A percentile compares a stretch with the other conserved stretches of the same genome.
Conservation (phyloP, 495 filamentous ascomycete species). For the Lophiotrema nucula region DNA sequence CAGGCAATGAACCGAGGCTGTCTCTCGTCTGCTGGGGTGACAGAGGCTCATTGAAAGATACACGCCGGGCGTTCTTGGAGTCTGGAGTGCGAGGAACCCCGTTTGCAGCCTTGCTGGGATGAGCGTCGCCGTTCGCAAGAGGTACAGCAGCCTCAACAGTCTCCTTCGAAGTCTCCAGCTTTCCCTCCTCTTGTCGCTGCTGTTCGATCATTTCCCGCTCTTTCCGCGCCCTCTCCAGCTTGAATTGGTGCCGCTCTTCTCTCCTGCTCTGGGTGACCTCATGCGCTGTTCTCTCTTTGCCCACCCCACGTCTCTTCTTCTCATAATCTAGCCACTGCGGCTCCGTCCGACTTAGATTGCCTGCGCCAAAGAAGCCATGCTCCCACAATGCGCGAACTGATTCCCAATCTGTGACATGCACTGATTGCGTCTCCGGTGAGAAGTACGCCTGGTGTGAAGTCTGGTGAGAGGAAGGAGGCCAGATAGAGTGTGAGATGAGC, state of each 20-base stretch:
- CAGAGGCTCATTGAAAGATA: neutral
- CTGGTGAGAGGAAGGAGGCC: conserved; percentile 64
- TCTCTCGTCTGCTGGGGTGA: neutral
- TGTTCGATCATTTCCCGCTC: conserved; percentile 77
- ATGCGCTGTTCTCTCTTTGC: conserved; percentile 67
- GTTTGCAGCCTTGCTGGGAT: too few relatives aligned
- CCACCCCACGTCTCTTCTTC: conserved; percentile 64
- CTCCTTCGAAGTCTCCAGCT: conserved; percentile 10
- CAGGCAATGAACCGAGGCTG: neutral
- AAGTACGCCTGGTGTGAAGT: conserved; percentile 69
- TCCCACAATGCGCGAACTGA: conserved; percentile 85
- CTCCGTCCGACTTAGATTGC: conserved; percentile 86
- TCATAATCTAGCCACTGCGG: conserved; percentile 88
- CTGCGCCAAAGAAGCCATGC: conserved; percentile 94
- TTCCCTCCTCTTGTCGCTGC: conserved; percentile 62
- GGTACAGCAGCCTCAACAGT: neutral
- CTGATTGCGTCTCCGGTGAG: conserved; percentile 71
- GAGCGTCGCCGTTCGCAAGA: too few relatives aligned
- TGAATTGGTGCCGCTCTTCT: conserved; percentile 76
- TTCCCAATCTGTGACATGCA: conserved; percentile 76
- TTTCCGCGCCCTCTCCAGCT: conserved; percentile 82
- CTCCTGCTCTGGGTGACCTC: conserved; percentile 74
- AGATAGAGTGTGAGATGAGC: conserved; percentile 66
- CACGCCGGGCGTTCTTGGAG: neutral
- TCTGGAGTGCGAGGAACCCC: neutral